Evolutionary conservation across 805 yeast species (phyloP), one percentile per base, ranked within the genome.

Genomic region (Vanderwaltozyma yarrowii): DNA sequence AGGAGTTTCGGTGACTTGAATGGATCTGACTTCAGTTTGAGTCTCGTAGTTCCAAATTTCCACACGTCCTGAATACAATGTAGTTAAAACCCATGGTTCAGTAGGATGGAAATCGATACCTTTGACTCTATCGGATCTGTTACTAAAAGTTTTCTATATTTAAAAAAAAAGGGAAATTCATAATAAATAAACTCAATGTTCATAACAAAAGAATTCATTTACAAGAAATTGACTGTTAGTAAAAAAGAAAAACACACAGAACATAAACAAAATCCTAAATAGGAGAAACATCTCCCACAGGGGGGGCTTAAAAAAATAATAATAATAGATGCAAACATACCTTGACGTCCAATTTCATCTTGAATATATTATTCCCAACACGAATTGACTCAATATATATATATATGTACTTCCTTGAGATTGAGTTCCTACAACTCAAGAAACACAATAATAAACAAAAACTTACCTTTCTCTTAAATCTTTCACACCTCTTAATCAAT

Each of bases 31-130:
- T 33, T 83, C 69, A 23, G 86, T 64, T 53, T 61, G 56, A 7
- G 96, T 85, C 54, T 87, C 96, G 52, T 84, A 86, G 38, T 94
- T 82, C 95, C 95, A 86, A 57, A 89, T 85, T 64, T 88, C 96
- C 39, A 86, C 77, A 37, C 65, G 62, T 35, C 71, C 98, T 36
- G 88, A 82, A 64, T 84, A 87, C 42, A 85, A 69, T n/a, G 96
- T 86, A 38, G 89, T 80, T 54, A 87, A 69, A 37, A 87, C 78
- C 97, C 97, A 89, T 38, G 98, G 97, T 62, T 92, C 98, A 16
- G 88, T 71, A 18, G 98, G 98, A 61, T 92, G 99, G 71, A 92
- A 83, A 64, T 92, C 99, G 56, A 92, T 81, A 35, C 96, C 96
- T 64, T 92, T 92, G 59, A 92, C 96, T 61, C 99, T 80, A 61